Evolutionary conservation across 305 asterid species (phyloP).

Genomic region (Rubia tinctorum): DNA sequence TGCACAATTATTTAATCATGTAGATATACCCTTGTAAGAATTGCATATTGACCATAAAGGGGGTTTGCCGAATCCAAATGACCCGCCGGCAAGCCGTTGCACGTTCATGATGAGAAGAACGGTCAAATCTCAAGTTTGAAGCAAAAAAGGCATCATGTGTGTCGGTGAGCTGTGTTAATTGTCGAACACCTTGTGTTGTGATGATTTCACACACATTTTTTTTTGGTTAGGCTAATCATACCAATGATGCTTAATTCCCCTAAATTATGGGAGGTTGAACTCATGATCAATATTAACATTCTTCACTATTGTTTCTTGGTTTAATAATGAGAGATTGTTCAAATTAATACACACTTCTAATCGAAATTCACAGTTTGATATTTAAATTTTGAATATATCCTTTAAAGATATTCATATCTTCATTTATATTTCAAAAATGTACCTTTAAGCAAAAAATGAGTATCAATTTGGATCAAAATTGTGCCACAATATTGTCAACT

Average conservation of each 20-base stretch:
- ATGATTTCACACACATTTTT: background rate
- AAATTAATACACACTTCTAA: too few species aligned
- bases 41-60: background rate
- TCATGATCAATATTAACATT: too few species aligned
- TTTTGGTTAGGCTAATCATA: background rate
- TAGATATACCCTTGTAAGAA: too few species aligned
- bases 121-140: conserved; percentile 12
- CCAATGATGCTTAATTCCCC: background rate
- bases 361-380: too few species aligned
- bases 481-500: too few species aligned
- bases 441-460: too few species aligned
- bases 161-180: background rate
- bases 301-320: background rate
- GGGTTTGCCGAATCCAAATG: background rate
- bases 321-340: too few species aligned
- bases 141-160: conserved; percentile 7
- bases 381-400: too few species aligned
- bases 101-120: conserved; percentile 5
- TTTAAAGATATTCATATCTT: too few species aligned
- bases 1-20: too few species aligned
- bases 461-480: too few species aligned
- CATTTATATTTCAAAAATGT: too few species aligned
- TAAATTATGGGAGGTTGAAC: background rate
- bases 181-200: background rate
- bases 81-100: background rate